Evolutionary conservation across 202 grass and related monocot species (phyloP), one percentile per base, ranked within the genome.

Genomic region (Bolboschoenoplectus hybrid): DNA sequence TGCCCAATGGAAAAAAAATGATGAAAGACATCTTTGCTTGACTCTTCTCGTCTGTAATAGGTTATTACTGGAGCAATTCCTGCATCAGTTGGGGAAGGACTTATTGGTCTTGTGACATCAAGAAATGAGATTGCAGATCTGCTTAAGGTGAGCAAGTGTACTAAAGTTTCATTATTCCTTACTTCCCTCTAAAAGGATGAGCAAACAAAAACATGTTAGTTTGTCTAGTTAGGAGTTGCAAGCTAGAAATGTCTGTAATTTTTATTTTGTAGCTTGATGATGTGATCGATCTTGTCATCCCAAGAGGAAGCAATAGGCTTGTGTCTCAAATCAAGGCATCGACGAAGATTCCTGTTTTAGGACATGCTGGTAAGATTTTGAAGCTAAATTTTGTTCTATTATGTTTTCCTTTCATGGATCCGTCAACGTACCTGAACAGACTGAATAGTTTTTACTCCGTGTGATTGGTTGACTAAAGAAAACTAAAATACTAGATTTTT

Each of bases 231-330:
- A 64, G 53, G n/a, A 53, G 19, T 60, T 75, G 38, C 10, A 20
- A 50, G 19, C 6, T 67, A 45, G 51, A 63, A 38, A 43, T 10
- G 7, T 84, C 32, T 26, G 49, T 84, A 56, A 71, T 84, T 72
- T 80, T 87, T 36, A 70, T 12, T 82, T 72, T 86, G 64, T 90
- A 99, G 97, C 97, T 94, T 81, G 93, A 97, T 91, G 97, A 99
- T 91, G 93, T 99, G 16, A 98, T 98, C 70, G 97, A 98, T 91
- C 93, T 98, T 52, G 93, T 98, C 52, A 98, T 98, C 88, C 97
- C 93, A 91, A 94, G 97, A 94, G 97, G 97, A 17, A 97, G 97
- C 57, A 99, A 99, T 89, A 92, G 97, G 73, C 89, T 99, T 53
- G 93, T 99, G 63, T 90, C 92, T 43, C 91, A 99, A 94, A 99